These are phyloP conservation scores for Bauhinia variegata DNA, from an alignment of 306 rosid species.

Conservation along the genomic window DNA sequence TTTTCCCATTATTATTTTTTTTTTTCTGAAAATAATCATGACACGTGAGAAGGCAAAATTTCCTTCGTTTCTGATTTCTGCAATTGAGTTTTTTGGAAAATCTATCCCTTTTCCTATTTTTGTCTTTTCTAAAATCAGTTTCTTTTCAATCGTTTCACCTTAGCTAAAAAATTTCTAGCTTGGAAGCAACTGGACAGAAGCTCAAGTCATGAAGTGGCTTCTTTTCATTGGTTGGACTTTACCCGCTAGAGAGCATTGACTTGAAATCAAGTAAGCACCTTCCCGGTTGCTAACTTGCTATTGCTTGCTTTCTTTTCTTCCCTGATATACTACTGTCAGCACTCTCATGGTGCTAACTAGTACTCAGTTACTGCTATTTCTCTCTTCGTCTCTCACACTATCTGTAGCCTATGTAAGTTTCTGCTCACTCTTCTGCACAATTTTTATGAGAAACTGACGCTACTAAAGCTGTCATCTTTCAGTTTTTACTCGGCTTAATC, in stretches of 20 bases:
- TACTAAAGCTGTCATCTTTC: not conserved
- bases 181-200: too few relatives aligned
- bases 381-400: too few relatives aligned
- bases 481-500: constrained; percentile 6
- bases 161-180: not conserved
- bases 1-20: too few relatives aligned
- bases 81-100: too few relatives aligned
- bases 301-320: constrained; percentile 16
- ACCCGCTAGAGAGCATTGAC: constrained; percentile 47
- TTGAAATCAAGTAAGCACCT: constrained; percentile 30
- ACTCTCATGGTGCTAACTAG: not conserved
- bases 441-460: not conserved
- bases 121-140: not conserved
- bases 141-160: not conserved
- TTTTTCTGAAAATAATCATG: too few relatives aligned
- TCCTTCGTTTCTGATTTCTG: too few relatives aligned
- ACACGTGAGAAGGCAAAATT: too few relatives aligned
- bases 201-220: too few relatives aligned
- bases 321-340: not conserved
- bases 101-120: too few relatives aligned
- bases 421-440: constrained; percentile 17
- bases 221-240: too few relatives aligned
- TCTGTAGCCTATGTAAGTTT: too few relatives aligned
- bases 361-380: constrained; percentile 3
- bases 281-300: not conserved